phyloP scores from a whole-genome alignment of 2,329 filamentous ascomycete species.

The Microcera coccophila region DNA sequence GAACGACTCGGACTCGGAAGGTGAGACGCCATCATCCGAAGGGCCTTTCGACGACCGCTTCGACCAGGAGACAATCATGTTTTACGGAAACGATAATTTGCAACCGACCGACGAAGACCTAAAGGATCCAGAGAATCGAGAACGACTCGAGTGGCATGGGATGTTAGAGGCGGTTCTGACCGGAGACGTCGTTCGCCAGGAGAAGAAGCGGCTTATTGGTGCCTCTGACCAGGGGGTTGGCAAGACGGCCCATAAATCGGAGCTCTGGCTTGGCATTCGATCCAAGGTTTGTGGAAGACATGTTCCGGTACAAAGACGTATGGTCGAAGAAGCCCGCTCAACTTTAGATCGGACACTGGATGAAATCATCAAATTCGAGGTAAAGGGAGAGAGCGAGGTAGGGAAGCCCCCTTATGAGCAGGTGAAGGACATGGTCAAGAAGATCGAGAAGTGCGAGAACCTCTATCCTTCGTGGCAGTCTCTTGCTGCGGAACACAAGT shows the following conservation, averaged over 20 bases:
- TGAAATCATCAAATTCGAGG: constrained; percentile 86
- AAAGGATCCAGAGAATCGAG: constrained; percentile 80
- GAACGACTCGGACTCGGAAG: constrained; percentile 81
- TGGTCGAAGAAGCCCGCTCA: constrained; percentile 79
- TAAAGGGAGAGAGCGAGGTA: constrained; percentile 87
- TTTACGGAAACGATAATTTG: constrained; percentile 84
- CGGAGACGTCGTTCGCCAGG: constrained; percentile 94
- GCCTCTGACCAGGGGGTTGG: constrained; percentile 57
- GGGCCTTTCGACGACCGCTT: constrained; percentile 80
- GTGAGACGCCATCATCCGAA: constrained; percentile 84
- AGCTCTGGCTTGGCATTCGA: constrained; percentile 84
- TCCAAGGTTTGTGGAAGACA: constrained; percentile 81
- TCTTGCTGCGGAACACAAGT: constrained; percentile 69
- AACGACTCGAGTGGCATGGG: constrained; percentile 93
- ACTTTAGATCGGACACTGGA: constrained; percentile 74
- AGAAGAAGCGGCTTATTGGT: constrained; percentile 92
- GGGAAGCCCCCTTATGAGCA: constrained; percentile 85
- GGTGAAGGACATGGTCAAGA: constrained; percentile 81
- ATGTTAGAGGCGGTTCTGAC: constrained; percentile 96
- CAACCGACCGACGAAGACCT: constrained; percentile 88
- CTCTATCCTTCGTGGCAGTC: constrained; percentile 78
- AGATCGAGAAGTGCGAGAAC: constrained; percentile 84
- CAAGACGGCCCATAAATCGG: constrained; percentile 66
- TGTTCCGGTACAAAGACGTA: constrained; percentile 75
- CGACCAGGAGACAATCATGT: constrained; percentile 88